Base-by-base conservation (phyloP, 371 early-diverging fungal species). In the Mucor saturninus region DNA sequence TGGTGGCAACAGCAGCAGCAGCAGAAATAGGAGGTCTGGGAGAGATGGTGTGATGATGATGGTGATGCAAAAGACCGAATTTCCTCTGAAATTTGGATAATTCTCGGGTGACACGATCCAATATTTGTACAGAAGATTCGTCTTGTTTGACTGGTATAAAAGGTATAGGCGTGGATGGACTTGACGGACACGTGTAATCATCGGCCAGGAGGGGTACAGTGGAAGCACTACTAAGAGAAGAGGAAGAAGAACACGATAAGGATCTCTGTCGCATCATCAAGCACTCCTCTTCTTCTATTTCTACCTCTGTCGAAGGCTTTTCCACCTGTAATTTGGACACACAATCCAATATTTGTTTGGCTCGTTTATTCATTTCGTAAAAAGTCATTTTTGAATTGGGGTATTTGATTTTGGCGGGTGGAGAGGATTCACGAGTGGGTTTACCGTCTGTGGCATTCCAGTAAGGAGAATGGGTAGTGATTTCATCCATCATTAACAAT, bases 281-380 rank as follows among this genome's bases (percentile, higher is more conserved):
- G 56, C 4, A 26, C 2, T 35, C 32, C 49, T 54, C 32, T 39
- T 54, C 15, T 15, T 46, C 21, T 21, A 21, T 1, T 21, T 2
- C 21, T 35, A 32, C 5, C 35, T 43, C 30, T 56, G 42, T 56
- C 39, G 40, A 11, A 8, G 10, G 46, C 67, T 84, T 67, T 31
- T 80, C 77, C 6, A 78, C 61, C 54, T 86, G 83, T 21, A 83
- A 65, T 21, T 80, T 85, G 39, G 73, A 68, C 13, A 89, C 75
- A 51, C 82, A 86, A 11, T 86, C 86, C 60, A 85, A 59, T 31
- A 89, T 72, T 42, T 81, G 83, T 54, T 81, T 78, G 11, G 83
- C 80, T 6, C 89, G 80, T 59, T 81, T 83, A 59, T 73, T 80
- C 89, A 86, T 89, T 38, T 89, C 87, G 2, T 74, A 71, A n/a